Conservation (phyloP, 495 filamentous ascomycete species). For the Neurospora discreta region DNA sequence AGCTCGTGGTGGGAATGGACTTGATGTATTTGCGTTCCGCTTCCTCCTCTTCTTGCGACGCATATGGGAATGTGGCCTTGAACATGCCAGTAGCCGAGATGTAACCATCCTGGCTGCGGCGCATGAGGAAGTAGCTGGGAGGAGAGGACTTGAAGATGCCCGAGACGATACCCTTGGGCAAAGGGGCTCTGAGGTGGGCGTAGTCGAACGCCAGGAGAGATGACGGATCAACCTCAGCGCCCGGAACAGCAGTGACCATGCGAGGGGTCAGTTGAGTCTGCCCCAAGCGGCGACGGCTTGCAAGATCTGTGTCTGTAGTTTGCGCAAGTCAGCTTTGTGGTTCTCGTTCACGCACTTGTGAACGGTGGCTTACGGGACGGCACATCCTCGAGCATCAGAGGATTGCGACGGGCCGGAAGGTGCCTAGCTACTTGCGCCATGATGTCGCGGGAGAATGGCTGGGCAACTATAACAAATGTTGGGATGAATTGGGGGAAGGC, state of each 20-base stretch:
- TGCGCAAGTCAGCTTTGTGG: constrained; percentile 1
- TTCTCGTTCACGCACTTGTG: neutral
- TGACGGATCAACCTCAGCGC: constrained; percentile 55
- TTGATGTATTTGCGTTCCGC: constrained; percentile 81
- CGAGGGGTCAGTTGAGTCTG: constrained; percentile 86
- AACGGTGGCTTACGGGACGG: constrained; percentile 44
- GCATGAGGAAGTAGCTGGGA: constrained; percentile 94
- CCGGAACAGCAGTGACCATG: constrained; percentile 45
- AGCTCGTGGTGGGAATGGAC: constrained; percentile 60
- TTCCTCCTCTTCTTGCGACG: constrained; percentile 72
- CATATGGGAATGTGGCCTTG: constrained; percentile 96
- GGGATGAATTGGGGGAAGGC: neutral
- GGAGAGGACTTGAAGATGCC: constrained; percentile 84
- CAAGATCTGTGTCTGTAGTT: constrained; percentile 64
- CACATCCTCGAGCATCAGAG: constrained; percentile 61
- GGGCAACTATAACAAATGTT: neutral
- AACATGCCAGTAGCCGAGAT: constrained; percentile 98
- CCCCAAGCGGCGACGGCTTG: constrained; percentile 75
- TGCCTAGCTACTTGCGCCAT: constrained; percentile 46
- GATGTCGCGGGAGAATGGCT: constrained; percentile 9
- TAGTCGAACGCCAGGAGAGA: constrained; percentile 84
- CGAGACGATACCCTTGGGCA: constrained; percentile 79
- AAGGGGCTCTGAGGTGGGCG: constrained; percentile 81
- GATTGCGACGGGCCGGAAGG: constrained; percentile 65
- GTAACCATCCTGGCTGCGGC: constrained; percentile 87